Percentiles rank a stretch among this genome's conserved stretches.
Conservation (phyloP, 495 filamentous ascomycete genomes). For the Aspergillus conjunctus region DNA sequence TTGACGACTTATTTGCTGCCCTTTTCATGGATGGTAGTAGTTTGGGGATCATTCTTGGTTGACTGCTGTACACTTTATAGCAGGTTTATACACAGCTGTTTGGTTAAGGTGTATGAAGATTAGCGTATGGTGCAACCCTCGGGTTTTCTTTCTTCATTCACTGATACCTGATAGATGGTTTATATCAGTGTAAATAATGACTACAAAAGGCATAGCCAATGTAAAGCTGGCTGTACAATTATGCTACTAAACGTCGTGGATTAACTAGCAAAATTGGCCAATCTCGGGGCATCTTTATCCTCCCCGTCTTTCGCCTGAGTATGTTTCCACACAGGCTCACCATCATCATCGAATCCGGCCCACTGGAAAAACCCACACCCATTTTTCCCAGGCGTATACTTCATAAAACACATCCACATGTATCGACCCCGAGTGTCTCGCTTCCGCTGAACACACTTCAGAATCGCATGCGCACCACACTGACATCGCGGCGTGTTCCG, state of each 20-base stretch:
- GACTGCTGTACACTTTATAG: background rate
- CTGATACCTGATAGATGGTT: too few relatives aligned
- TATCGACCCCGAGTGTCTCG: conserved; percentile 75
- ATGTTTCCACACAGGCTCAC: conserved; percentile 66
- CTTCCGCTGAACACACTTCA: conserved; percentile 78
- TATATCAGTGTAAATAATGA: too few relatives aligned
- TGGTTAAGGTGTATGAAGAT: background rate
- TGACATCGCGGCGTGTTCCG: conserved; percentile 57
- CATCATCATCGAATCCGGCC: conserved; percentile 88
- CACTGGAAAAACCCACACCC: conserved; percentile 84
- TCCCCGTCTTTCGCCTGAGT: conserved; percentile 14
- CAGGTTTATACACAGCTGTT: background rate
- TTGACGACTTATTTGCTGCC: too few relatives aligned
- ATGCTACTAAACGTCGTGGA: background rate
- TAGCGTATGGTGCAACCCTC: background rate
- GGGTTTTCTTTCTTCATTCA: too few relatives aligned
- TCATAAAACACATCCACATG: conserved; percentile 92
- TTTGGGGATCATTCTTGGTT: too few relatives aligned
- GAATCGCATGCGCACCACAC: conserved; percentile 69
- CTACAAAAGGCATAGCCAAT: too few relatives aligned
- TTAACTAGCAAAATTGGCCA: conserved; percentile 35
- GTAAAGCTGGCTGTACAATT: too few relatives aligned
- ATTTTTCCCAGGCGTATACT: conserved; percentile 72
- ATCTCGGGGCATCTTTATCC: conserved; percentile 27
- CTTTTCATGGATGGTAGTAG: too few relatives aligned